Evolutionary conservation across 371 early-diverging fungal species (phyloP), one percentile per base, ranked within the genome.

Genomic region (Mortierella sp.): DNA sequence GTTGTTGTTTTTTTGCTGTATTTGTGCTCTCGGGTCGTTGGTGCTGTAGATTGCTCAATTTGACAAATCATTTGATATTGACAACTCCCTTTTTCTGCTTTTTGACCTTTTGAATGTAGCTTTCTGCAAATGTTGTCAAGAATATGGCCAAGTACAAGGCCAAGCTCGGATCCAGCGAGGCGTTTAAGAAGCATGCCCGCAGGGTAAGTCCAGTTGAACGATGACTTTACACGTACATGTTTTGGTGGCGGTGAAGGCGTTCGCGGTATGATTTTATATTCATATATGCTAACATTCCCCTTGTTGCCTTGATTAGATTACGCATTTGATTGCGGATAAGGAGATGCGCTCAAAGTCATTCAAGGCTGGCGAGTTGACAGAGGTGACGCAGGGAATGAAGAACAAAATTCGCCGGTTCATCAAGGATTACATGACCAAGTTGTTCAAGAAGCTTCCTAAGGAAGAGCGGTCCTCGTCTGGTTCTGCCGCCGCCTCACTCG

Each of bases 141-240:
- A 83, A 82, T n/a, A 87, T 95, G 88, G 92, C 91, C 79, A 92
- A 91, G 78, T 91, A 92, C 89, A 92, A 93, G 83, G 79, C 77
- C 41, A 87, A 90, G 76, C 75, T 94, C 44, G 91, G 89, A 32
- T 85, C 87, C 68, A 93, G 93, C 21, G 89, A 89, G 24, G 82
- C 81, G 29, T 95, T 95, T 81, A 95, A 95, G 88, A 91, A 93
- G 76, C 90, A 93, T 63, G 96, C 96, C 1, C 90, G 92, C 75
- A 93, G 92, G 88, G 92, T 92, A 86, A 70, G 74, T 73, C 38
- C 32, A 29, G 4, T 32, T 16, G 35, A 27, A 5, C 4, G 1
- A 16, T 14, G 60, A 32, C 60, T 60, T 27, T 32, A n/a, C 14
- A 29, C 32, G 18, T 4, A 32, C 4, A 29, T 51, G 21, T 51